Evolutionary conservation across 352 stramenopile species (phyloP), one percentile per base, ranked within the genome.

Genomic region (Thalassiosira ordinaria): DNA sequence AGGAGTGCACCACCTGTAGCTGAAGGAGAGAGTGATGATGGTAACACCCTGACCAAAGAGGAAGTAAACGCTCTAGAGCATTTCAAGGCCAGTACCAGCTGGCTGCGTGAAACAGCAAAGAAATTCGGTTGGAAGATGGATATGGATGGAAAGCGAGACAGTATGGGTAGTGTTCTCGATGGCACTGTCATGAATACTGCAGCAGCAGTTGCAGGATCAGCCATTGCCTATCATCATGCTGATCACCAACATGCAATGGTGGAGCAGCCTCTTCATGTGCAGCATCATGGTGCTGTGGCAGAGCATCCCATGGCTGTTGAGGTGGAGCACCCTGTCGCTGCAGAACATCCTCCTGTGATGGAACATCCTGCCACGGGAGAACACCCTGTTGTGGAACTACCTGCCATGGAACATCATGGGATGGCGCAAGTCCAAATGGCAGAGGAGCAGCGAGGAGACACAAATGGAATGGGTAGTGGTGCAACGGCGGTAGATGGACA

Each of bases 1-100:
- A 16, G 13, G 4, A n/a, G 39, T 47, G 39, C 5, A 47, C 39
- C 4, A 1, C 39, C 4, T 7, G 39, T 16, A n/a, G 39, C 18
- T 47, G 4, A 18, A 47, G 13, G 39, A n/a, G 39, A 7, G 39
- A 52, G 7, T 33, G 9, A 2, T 31, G 49, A 46, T 16, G 9
- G 16, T 46, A 31, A 49, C 31, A 35, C 46, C 29, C 39, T 64
- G 33, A 61, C 9, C 9, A 35, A 60, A 52, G 61, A 72, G 27
- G 51, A 52, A 13, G 59, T 41, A 14, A 22, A 51, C 6, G 51
- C 62, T 3, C 31, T 60, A 13, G n/a, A 31, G 20, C 49, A 39
- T 44, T 78, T 78, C 60, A 78, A 78, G 44, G 69, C 69, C 2
- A 66, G 47, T 13, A 71, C 37, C 33, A 71, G 59, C 14, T 78